Percentiles rank a stretch among this genome's conserved stretches.
phyloP scores from a whole-genome alignment of 108 stramenopile genomes.

The Nannochloropsis granulata region DNA sequence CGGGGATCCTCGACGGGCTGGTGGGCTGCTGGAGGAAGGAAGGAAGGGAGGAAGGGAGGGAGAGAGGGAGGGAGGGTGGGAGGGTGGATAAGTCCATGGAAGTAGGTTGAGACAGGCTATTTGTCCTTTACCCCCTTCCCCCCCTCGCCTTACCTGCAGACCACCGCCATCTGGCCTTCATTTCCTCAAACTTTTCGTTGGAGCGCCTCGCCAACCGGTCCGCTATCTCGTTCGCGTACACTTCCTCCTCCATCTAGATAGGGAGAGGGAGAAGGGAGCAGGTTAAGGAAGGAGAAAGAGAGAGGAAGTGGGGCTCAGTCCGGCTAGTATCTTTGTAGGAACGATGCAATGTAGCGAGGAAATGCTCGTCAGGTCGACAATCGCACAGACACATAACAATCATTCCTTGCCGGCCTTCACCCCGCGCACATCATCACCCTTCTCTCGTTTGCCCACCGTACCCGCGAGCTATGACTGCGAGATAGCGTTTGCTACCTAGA shows the following conservation, averaged over 20 bases:
- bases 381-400: neutral
- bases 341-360: neutral
- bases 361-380: too few species aligned
- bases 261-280: neutral
- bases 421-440: too few species aligned
- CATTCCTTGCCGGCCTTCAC: too few species aligned
- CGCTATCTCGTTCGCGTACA: neutral
- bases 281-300: neutral
- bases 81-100: neutral
- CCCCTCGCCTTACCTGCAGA: neutral
- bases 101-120: neutral
- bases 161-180: neutral
- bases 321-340: neutral
- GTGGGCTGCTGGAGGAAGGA: too few species aligned
- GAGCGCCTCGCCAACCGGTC: neutral
- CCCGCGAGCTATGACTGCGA: too few species aligned
- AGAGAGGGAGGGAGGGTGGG: neutral
- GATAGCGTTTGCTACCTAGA: neutral
- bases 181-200: neutral
- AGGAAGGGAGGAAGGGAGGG: neutral
- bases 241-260: neutral
- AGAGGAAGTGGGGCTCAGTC: too few species aligned
- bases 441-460: too few species aligned
- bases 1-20: neutral
- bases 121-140: neutral